Evolutionary conservation across 805 yeast genomes (phyloP).

Genomic region (Starmerella floricola): DNA sequence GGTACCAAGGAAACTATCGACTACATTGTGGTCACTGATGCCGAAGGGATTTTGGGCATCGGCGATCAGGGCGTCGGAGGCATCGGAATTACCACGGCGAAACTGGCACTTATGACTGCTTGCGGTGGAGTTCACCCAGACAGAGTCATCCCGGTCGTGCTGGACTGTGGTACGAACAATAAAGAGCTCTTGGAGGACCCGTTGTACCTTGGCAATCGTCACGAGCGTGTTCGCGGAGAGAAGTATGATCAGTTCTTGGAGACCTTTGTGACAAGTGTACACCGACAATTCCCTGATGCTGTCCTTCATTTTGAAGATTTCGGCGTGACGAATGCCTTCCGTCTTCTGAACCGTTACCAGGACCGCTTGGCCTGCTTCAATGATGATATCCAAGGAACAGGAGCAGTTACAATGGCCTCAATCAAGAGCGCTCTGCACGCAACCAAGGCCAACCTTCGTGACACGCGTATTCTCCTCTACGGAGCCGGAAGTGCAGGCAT

Average conservation of each 20-base stretch:
- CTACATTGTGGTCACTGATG: conserved; percentile 88
- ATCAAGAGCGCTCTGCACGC: conserved; percentile 76
- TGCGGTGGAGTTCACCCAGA: conserved; percentile 98
- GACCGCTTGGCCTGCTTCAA: conserved; percentile 74
- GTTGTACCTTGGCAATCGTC: conserved; percentile 82
- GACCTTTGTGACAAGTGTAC: conserved; percentile 58
- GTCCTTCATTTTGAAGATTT: conserved; percentile 94
- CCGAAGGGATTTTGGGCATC: conserved; percentile 92
- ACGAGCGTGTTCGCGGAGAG: conserved; percentile 74
- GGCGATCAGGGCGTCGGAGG: conserved; percentile 99
- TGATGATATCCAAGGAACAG: conserved; percentile 98
- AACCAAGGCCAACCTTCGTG: conserved; percentile 42
- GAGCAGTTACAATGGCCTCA: conserved; percentile 95
- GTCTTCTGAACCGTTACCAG: conserved; percentile 65
- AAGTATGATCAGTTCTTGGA: conserved; percentile 76
- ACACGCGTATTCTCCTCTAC: conserved; percentile 45
- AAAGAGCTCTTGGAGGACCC: conserved; percentile 67
- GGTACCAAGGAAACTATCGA: conserved; percentile 87
- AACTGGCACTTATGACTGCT: conserved; percentile 86
- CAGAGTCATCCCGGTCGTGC: conserved; percentile 77
- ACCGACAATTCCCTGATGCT: conserved; percentile 73
- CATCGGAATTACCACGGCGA: conserved; percentile 81
- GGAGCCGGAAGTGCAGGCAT: conserved; percentile 98
- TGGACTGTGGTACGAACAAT: conserved; percentile 93
- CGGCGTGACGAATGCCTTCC: conserved; percentile 84